Percentiles rank a stretch among this genome's conserved stretches.
phyloP scores from a whole-genome alignment of 805 yeast genomes.

The Yarrowia alimentaria region DNA sequence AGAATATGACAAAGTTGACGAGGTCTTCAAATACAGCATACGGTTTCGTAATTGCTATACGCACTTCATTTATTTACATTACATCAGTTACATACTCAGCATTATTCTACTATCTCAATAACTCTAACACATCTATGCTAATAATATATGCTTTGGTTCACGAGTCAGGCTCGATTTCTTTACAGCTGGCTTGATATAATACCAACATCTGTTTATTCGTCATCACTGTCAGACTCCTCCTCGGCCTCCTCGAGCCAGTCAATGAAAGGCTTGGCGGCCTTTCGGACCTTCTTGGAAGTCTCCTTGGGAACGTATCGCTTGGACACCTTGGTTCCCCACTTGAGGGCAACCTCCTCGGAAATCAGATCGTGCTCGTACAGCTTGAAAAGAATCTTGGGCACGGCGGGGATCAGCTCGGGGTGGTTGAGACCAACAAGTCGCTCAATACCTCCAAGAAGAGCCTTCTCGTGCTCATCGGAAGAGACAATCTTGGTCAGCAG shows the following conservation, averaged over 20 bases:
- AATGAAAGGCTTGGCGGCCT: slow-evolving; percentile 93
- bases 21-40: too few species aligned
- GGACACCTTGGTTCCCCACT: slow-evolving; percentile 89
- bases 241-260: slow-evolving; percentile 96
- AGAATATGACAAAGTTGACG: too few species aligned
- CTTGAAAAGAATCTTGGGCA: slow-evolving; percentile 79
- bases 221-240: slow-evolving; percentile 53
- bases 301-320: slow-evolving; percentile 94
- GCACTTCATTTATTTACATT: too few species aligned
- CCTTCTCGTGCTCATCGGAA: slow-evolving; percentile 67
- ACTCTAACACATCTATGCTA: too few species aligned
- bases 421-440: slow-evolving; percentile 83
- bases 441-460: slow-evolving; percentile 93
- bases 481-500: slow-evolving; percentile 74
- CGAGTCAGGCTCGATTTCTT: too few species aligned
- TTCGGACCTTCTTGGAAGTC: slow-evolving; percentile 86
- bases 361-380: slow-evolving; percentile 81
- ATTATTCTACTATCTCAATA: too few species aligned
- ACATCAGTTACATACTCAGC: too few species aligned
- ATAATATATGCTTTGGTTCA: too few species aligned
- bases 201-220: slow-evolving; percentile 31
- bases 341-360: slow-evolving; percentile 74
- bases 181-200: not conserved
- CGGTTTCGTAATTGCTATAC: too few species aligned
- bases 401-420: slow-evolving; percentile 62